Base-by-base conservation (phyloP, 108 stramenopile species). In the Skeletonema costatum region DNA sequence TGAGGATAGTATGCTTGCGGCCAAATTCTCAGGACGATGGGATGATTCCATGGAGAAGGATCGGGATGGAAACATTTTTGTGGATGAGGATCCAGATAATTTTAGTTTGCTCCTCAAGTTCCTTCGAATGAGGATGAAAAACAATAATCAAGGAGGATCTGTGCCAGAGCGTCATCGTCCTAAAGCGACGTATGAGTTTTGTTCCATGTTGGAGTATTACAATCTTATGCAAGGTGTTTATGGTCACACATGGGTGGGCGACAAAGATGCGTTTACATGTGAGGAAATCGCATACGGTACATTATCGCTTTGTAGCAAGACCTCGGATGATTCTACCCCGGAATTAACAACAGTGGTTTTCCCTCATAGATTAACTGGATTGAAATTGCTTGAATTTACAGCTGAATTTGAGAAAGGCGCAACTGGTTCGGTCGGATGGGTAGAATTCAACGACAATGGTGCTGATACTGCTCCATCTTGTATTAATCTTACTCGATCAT, bases 31-130 rank as follows among this genome's bases (percentile, higher is more conserved):
- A 2, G 73, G 73, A 12, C 10, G 73, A 2, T 74, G 73, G 64
- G 73, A 74, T 33, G 73, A 74, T 53, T 46, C 39, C 8, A 32
- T 74, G 65, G 73, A 74, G 19, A 44, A 66, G 11, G 73, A 74
- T 53, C 39, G 64, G 0, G 73, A 74, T 56, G 73, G 73, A n/a
- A 74, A 66, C 35, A 13, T 74, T 9, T 74, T 74, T 35, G 2
- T 74, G 16, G 73, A 74, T 32, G 38, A 74, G 14, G 60, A 60
- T 25, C 33, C 60, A 2, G 61, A 71, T 6, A 10, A 21, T 62
- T 61, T 71, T 33, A 14, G 4, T 11, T 33, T 66, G 3, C 73
- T 65, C 10, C 38, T 65, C 11, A 67, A 44, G 2, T 74, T 44
- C 32, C 35, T 74, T 0, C 19, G 73, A 32, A 2, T 50, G 38